Evolutionary conservation across 1,139 yeast species (phyloP).

Genomic region (Blastobotrys persicus): DNA sequence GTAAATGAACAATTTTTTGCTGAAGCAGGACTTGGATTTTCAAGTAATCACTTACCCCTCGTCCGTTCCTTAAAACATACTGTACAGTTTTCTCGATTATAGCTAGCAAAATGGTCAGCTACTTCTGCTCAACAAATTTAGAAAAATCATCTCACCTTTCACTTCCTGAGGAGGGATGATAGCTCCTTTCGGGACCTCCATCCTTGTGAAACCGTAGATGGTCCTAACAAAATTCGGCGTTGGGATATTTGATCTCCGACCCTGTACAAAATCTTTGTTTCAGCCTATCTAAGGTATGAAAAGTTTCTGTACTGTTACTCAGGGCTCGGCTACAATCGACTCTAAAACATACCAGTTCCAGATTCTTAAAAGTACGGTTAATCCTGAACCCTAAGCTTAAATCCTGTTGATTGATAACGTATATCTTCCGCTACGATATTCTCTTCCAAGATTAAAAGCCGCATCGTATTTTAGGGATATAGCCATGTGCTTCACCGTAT

Average conservation of each 20-base stretch:
- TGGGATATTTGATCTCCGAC: neutral
- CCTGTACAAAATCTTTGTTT: neutral
- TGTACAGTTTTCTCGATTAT: slow-evolving; percentile 70
- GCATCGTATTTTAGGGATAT: too few relatives aligned
- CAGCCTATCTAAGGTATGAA: neutral
- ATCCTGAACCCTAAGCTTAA: too few relatives aligned
- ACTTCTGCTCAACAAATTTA: slow-evolving; percentile 19
- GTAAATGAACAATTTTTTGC: neutral
- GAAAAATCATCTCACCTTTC: slow-evolving; percentile 27
- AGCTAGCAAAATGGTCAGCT: slow-evolving; percentile 18
- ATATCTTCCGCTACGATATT: too few relatives aligned
- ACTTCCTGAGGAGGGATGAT: slow-evolving; percentile 59
- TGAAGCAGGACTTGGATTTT: neutral
- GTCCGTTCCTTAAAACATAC: slow-evolving; percentile 69
- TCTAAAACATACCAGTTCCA: too few relatives aligned
- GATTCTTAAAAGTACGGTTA: too few relatives aligned
- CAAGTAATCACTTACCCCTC: slow-evolving; percentile 25
- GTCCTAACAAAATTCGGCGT: slow-evolving; percentile 5
- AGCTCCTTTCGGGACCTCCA: slow-evolving; percentile 43
- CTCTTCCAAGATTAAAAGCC: too few relatives aligned
- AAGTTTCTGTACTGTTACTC: too few relatives aligned
- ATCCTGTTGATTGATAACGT: too few relatives aligned
- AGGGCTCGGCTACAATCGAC: too few relatives aligned
- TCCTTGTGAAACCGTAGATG: neutral
- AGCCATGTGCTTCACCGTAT: too few relatives aligned